Percentiles rank a stretch among this genome's conserved stretches.
Evolutionary conservation across 805 yeast species (phyloP).

Genomic region (Metschnikowia cubensis): DNA sequence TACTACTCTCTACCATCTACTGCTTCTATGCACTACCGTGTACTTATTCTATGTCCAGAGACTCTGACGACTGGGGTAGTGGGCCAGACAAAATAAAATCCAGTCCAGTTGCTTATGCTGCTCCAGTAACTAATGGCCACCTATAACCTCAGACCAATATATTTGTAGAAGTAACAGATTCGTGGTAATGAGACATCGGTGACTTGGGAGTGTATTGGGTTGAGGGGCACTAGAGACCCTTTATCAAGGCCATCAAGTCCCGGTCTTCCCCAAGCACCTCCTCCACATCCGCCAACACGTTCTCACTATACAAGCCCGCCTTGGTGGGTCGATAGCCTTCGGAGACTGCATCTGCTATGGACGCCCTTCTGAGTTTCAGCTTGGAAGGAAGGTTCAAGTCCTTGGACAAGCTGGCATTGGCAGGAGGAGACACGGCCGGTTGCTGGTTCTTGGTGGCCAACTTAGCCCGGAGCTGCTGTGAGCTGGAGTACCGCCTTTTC

Average conservation of each 20-base stretch:
- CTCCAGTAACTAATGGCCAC: no score
- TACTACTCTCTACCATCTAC: no score
- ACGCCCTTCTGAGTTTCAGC: conserved; percentile 53
- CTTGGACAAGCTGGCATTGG: conserved; percentile 9
- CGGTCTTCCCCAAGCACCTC: conserved; percentile 55
- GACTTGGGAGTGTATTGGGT: no score
- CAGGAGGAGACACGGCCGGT: conserved; percentile 2
- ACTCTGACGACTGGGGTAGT: conserved; percentile 34
- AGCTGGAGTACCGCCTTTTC: conserved; percentile 11
- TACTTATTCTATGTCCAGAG: conserved; percentile 1
- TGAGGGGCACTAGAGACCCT: conserved; percentile 17
- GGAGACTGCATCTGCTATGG: conserved; percentile 68
- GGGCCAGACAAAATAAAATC: conserved; percentile 13
- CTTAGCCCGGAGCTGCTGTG: conserved; percentile 12
- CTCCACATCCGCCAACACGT: conserved; percentile 70
- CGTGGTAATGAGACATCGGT: no score
- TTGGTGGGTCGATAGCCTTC: conserved; percentile 75
- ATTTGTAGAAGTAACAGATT: neutral
- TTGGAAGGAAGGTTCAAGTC: conserved; percentile 24
- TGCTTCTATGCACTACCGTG: no score
- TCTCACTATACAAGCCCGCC: conserved; percentile 73
- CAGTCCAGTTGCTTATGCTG: no score
- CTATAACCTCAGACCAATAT: no score
- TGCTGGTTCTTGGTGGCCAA: conserved; percentile 12
- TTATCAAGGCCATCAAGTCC: conserved; percentile 42